Conservation (phyloP, 2,329 filamentous ascomycete genomes). For the Verticillium klebahnii region DNA sequence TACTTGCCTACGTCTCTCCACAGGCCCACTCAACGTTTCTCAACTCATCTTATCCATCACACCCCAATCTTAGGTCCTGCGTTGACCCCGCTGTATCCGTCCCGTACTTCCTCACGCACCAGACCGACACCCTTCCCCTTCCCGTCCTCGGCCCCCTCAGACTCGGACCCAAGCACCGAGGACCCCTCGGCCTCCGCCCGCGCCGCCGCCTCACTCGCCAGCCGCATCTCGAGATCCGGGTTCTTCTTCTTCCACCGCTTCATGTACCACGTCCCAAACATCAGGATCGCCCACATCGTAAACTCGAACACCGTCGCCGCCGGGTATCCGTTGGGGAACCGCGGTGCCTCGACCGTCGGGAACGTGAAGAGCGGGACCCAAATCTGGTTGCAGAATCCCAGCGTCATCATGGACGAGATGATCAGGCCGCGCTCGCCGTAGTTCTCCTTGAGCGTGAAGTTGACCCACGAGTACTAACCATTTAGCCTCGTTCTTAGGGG, state of each 20-base stretch:
- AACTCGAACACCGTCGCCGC: slow-evolving; percentile 19
- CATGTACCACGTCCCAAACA: slow-evolving; percentile 21
- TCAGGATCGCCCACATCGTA: slow-evolving; percentile 20
- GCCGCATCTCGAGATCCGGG: slow-evolving; percentile 15
- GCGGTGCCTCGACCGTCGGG: slow-evolving; percentile 20
- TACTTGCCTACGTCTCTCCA: no score
- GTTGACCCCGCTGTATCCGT: background rate
- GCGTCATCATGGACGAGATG: slow-evolving; percentile 28
- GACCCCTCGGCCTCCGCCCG: background rate
- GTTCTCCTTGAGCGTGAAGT: slow-evolving; percentile 23
- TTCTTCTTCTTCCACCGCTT: slow-evolving; percentile 18
- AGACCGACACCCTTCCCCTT: background rate
- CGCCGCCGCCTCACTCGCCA: slow-evolving; percentile 2
- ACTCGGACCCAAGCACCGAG: background rate
- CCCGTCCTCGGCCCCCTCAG: background rate
- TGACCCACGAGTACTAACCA: slow-evolving; percentile 23
- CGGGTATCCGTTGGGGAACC: slow-evolving; percentile 20
- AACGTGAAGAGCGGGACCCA: slow-evolving; percentile 23
- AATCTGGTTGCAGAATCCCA: slow-evolving; percentile 24
- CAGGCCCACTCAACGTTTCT: no score
- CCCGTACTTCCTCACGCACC: background rate
- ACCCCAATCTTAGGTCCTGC: background rate
- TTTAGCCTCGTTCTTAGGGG: background rate
- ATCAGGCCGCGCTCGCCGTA: slow-evolving; percentile 25
- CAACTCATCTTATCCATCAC: background rate